phyloP scores from a whole-genome alignment of 495 filamentous ascomycete species.

The Podospora appendiculata region DNA sequence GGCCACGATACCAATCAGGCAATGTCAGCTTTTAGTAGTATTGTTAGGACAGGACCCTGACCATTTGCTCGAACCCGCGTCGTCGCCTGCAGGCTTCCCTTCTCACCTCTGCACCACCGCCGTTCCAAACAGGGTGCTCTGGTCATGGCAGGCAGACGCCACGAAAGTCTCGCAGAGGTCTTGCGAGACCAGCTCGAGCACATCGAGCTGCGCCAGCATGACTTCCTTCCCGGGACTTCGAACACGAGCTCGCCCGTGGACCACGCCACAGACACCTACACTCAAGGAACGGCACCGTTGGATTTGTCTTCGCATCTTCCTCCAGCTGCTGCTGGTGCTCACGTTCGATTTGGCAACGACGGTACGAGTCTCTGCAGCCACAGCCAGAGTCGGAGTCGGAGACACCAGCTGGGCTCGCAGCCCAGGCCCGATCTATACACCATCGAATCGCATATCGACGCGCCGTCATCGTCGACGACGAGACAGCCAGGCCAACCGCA shows the following conservation, averaged over 20 bases:
- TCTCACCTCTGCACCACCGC: too few species aligned
- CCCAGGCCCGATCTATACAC: conserved; percentile 18
- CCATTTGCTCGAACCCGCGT: too few species aligned
- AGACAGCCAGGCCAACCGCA: not conserved
- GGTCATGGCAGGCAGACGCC: not conserved
- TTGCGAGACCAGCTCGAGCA: conserved; percentile 14
- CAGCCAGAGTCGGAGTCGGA: not conserved
- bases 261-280: not conserved
- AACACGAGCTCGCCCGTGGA: not conserved
- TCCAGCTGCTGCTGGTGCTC: not conserved
- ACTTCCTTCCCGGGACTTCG: conserved; percentile 1
- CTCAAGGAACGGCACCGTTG: not conserved
- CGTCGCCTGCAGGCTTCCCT: too few species aligned
- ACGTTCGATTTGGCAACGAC: conserved; percentile 5
- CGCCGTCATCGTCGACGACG: conserved; percentile 3
- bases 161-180: conserved; percentile 5
- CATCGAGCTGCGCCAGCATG: conserved; percentile 16
- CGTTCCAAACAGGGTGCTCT: too few species aligned
- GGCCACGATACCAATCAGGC: too few species aligned
- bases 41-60: too few species aligned
- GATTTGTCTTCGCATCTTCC: too few species aligned
- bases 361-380: not conserved
- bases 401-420: conserved; percentile 1
- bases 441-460: conserved; percentile 17
- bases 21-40: too few species aligned